Evolutionary conservation across 345 rosid genomes (phyloP), one percentile per base, ranked within the genome.

Genomic region (Orychophragmus violaceus): DNA sequence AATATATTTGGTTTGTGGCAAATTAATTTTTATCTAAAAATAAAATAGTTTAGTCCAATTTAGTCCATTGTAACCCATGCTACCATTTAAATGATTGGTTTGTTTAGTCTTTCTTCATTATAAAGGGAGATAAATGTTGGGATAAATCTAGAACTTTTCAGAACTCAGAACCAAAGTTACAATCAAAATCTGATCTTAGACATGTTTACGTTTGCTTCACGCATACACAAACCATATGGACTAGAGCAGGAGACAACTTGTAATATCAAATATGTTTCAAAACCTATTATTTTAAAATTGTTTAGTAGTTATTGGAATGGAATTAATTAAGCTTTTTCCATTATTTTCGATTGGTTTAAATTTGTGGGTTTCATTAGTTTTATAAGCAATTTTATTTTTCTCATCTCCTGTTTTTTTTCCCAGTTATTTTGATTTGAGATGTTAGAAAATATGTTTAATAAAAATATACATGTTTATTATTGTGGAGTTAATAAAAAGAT

Each of bases 331-430:
- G 19, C 13, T 22, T 35, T 39, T 58, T 12, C 21, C 62, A 17
- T 8, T 25, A 28, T 39, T n/a, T 39, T 23, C 46, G n/a, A 2
- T 16, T n/a, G 18, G 18, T 50, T 39, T 39, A 4, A 5, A 14
- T 51, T 16, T 59, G 66, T 64, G 59, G 71, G 66, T 65, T 65
- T 42, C 10, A 14, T 22, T 37, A 19, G 9, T 60, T 37, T 39
- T 14, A 21, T 53, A 42, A 46, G 62, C 48, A 62, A 53, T 12
- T 70, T 44, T 2, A 39, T 49, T 50, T 45, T 62, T 7, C 9
- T 32, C 52, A 49, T 72, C 66, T 35, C 22, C 16, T 24, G 13
- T 1, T 45, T 45, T 22, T 23, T 21, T 19, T 27, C 24, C 19
- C 6, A 6, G 37, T 42, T 21, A 46, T 60, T 62, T 70, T 36